These are phyloP conservation scores for Rhynchosporium agropyri DNA, from an alignment of 2,329 filamentous ascomycete species.

Conservation along the genomic window DNA sequence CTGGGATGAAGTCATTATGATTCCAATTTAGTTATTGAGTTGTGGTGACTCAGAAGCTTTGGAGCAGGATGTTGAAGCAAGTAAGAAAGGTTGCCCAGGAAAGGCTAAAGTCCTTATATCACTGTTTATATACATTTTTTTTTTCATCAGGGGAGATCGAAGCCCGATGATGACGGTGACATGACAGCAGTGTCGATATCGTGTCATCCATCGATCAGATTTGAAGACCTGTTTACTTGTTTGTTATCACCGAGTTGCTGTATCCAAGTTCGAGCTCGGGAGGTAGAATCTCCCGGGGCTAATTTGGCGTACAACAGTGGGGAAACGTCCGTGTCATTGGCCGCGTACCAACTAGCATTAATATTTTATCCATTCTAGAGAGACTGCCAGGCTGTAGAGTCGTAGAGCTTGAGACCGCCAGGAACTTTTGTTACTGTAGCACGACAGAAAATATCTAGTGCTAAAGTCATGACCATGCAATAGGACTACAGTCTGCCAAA, in stretches of 20 bases:
- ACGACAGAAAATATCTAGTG: no score
- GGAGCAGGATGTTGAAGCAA: neutral
- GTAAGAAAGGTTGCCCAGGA: neutral
- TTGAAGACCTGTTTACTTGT: neutral
- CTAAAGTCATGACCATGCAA: no score
- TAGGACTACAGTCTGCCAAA: no score
- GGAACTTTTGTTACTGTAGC: no score
- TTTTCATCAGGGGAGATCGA: neutral
- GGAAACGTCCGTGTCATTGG: neutral
- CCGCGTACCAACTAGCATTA: no score
- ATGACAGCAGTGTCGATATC: neutral
- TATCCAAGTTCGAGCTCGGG: neutral
- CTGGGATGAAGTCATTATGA: neutral
- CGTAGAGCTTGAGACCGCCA: no score
- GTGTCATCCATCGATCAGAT: no score
- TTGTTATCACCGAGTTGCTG: neutral
- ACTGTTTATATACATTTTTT: neutral
- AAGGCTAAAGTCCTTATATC: neutral
- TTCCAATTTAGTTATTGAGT: neutral
- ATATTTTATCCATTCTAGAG: no score
- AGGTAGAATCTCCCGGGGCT: neutral
- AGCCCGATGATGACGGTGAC: neutral
- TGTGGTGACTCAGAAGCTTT: no score
- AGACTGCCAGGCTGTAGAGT: no score
- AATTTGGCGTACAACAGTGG: neutral